Evolutionary conservation across 306 rosid genomes (phyloP), one percentile per base, ranked within the genome.

Genomic region (Acacia confusa): DNA sequence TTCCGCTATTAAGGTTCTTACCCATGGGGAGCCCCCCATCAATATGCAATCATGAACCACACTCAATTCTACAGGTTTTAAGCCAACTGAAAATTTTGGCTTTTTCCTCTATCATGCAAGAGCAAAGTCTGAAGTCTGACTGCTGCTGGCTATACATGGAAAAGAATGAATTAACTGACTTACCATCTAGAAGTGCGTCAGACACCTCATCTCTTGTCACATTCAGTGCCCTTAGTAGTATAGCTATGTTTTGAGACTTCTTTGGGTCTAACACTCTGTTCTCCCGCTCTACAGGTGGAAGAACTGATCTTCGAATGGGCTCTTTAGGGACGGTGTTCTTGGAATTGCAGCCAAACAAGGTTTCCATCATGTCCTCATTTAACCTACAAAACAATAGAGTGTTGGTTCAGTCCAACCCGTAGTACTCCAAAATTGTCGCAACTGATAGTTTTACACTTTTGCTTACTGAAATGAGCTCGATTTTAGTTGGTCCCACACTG

Each of bases 361-460:
- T 86, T 86, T 95, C 99, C 98, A 95, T 95, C 99, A 95, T 95
- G 86, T 93, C 98, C 87, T 95, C 99, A 68, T 95, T 95, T 70
- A 95, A 88, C 83, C 99, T 95, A 78, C 58, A 78, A 63, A 77
- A 20, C 66, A 76, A 76, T 58, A 50, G 47, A 70, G 55, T 28
- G 22, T 65, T 55, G 70, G 27, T 76, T 73, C 52, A 58, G 20
- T 44, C 7, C n/a, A 13, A 40, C 11, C 11, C 64, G n/a, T 0
- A 70, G 60, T 14, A 16, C 24, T 66, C 40, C 63, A 34, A 72
- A 77, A 78, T 32, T 60, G 52, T 36, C 55, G 36, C 43, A 40
- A 28, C 52, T 3, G 27, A 40, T 25, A 44, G 70, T 24, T 25
- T 36, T 28, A 74, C 63, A 57, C 47, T 60, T 25, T 4, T 27